These are phyloP conservation scores for cucumber (Cucumis sativus) DNA, from an alignment of 306 rosid genomes.

Conservation along the genomic window Cucumber_9930_V3 NC_026659.2:26933501-26934000, in stretches of 20 bases:
- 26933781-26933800: conserved; percentile 50
- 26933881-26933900: background rate
- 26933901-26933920: background rate
- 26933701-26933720: background rate
- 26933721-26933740: background rate
- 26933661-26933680: background rate
- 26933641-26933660: background rate
- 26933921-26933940: background rate
- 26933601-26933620: background rate
- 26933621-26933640: background rate
- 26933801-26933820: conserved; percentile 66
- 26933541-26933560: background rate
- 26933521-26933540: background rate
- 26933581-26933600: background rate
- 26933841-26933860: background rate
- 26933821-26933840: conserved; percentile 21
- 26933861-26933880: background rate
- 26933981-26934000: background rate
- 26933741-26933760: background rate
- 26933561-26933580: background rate
- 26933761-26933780: background rate
- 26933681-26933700: background rate
- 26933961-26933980: background rate
- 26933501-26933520: background rate
- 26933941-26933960: background rate